Evolutionary conservation across 2,329 filamentous ascomycete genomes (phyloP).

Genomic region (Cladosporium sp.): DNA sequence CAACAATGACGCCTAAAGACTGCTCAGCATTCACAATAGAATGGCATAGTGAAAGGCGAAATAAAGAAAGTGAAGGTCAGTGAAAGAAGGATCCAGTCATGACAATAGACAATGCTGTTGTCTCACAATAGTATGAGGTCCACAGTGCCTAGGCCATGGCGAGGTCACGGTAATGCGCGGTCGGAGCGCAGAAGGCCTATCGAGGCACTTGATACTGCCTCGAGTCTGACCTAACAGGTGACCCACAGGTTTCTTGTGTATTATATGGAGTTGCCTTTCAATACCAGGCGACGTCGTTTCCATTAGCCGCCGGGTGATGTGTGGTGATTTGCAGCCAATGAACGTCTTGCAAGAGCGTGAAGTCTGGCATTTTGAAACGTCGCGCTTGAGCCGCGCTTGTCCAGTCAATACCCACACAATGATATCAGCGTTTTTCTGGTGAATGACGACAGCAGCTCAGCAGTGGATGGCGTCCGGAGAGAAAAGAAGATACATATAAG

Average conservation of each 20-base stretch:
- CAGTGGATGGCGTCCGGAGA: not conserved
- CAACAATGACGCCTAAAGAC: not conserved
- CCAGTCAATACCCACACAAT: not conserved
- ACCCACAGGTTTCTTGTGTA: no score
- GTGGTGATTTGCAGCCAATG: not conserved
- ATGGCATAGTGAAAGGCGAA: not conserved
- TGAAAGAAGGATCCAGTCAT: not conserved
- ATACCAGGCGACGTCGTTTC: no score
- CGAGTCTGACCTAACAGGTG: not conserved
- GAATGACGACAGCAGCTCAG: no score
- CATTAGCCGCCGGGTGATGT: not conserved
- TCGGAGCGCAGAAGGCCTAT: not conserved
- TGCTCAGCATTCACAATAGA: slow-evolving; percentile 2
- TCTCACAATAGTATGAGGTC: not conserved
- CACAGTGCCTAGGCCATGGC: not conserved
- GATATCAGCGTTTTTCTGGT: no score
- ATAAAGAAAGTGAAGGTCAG: not conserved
- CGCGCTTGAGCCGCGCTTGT: not conserved
- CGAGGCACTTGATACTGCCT: not conserved
- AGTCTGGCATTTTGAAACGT: not conserved
- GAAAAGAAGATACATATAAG: slow-evolving; percentile 6
- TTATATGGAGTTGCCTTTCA: no score
- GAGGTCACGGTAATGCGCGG: not conserved
- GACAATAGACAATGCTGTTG: slow-evolving; percentile 6
- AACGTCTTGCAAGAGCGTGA: not conserved